phyloP scores from a whole-genome alignment of 768 basidiomycete species.

The Saitozyma podzolica region DNA sequence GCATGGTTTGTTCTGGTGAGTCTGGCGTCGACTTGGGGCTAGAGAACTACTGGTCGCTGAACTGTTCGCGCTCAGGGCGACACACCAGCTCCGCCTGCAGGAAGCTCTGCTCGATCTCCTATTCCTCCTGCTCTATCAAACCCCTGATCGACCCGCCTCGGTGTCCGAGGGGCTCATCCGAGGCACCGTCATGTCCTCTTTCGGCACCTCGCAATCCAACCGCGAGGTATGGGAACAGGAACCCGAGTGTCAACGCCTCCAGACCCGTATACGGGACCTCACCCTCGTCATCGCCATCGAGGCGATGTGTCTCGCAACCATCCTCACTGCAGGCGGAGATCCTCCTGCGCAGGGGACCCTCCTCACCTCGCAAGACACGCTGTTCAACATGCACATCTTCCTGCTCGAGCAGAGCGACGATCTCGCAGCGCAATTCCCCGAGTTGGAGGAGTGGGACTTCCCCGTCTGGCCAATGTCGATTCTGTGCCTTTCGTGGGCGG shows the following conservation, averaged over 20 bases:
- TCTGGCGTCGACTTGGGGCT: constrained; percentile 55
- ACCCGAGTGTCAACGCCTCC: constrained; percentile 47
- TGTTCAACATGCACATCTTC: constrained; percentile 55
- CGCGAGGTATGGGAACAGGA: constrained; percentile 38
- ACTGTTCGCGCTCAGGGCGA: constrained; percentile 67
- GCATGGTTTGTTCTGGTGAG: constrained; percentile 35
- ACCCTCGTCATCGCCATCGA: constrained; percentile 38
- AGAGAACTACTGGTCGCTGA: constrained; percentile 40
- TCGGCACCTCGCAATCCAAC: constrained; percentile 41
- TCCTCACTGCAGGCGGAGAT: constrained; percentile 26
- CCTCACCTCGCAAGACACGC: constrained; percentile 53
- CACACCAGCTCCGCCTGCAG: constrained; percentile 61
- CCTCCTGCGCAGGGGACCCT: constrained; percentile 23
- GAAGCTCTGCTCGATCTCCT: constrained; percentile 77
- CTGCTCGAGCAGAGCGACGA: constrained; percentile 60
- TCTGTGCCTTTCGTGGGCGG: constrained; percentile 80
- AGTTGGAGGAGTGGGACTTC: constrained; percentile 62
- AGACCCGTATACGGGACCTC: constrained; percentile 28
- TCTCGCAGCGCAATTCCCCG: constrained; percentile 48
- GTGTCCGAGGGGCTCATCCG: constrained; percentile 40
- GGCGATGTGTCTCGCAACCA: constrained; percentile 22
- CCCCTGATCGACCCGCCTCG: constrained; percentile 52
- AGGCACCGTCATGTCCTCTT: constrained; percentile 33
- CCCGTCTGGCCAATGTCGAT: constrained; percentile 67
- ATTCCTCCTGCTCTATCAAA: constrained; percentile 83